These are phyloP conservation scores for Suillus plorans DNA, from an alignment of 768 basidiomycete genomes.

Conservation along the genomic window DNA sequence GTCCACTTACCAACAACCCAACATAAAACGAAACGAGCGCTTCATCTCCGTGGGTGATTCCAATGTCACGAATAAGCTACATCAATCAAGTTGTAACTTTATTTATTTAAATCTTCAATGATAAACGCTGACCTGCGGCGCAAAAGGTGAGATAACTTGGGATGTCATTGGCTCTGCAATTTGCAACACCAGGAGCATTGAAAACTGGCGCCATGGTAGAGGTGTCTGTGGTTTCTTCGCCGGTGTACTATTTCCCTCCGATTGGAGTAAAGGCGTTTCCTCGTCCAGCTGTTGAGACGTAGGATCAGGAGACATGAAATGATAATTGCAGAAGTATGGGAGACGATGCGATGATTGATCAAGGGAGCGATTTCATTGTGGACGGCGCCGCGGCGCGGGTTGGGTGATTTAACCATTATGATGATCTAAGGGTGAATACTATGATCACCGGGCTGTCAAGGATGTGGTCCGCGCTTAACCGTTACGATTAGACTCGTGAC, in stretches of 20 bases:
- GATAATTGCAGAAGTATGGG: slow-evolving; percentile 1
- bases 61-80: slow-evolving; percentile 30
- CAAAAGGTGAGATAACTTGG: slow-evolving; percentile 74
- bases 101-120: not conserved
- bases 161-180: slow-evolving; percentile 73
- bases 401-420: not conserved
- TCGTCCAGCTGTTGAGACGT: slow-evolving; percentile 41
- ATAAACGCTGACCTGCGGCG: slow-evolving; percentile 48
- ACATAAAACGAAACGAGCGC: slow-evolving; percentile 47
- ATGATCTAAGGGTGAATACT: not conserved
- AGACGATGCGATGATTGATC: no score
- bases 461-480: no score
- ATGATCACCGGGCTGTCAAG: not conserved
- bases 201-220: slow-evolving; percentile 68
- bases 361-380: not conserved
- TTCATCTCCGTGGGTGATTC: slow-evolving; percentile 44
- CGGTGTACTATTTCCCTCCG: slow-evolving; percentile 10
- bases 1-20: slow-evolving; percentile 41
- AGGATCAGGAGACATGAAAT: not conserved
- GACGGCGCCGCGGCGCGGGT: not conserved
- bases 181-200: slow-evolving; percentile 66
- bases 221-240: slow-evolving; percentile 43
- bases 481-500: no score
- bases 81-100: not conserved
- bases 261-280: slow-evolving; percentile 57